Evolutionary conservation across 495 filamentous ascomycete genomes (phyloP).

Genomic region (Cercophora sp.): DNA sequence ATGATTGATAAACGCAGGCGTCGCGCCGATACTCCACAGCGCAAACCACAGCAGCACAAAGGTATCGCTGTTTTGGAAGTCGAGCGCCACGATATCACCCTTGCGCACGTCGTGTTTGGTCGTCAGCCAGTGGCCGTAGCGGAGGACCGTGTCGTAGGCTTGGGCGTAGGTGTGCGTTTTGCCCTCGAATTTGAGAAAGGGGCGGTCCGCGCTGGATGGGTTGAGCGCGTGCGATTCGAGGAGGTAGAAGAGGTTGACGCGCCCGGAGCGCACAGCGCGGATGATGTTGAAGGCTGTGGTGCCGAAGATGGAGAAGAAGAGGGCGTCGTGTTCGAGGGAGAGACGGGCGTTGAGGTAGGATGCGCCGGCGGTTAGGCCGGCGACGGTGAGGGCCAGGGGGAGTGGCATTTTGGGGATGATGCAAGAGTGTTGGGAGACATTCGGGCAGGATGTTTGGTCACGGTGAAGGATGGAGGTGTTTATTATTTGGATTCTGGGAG

Average conservation of each 20-base stretch:
- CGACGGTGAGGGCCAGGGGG: slow-evolving; percentile 51
- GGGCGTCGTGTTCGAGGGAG: slow-evolving; percentile 62
- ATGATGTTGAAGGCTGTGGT: slow-evolving; percentile 36
- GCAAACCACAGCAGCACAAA: slow-evolving; percentile 51
- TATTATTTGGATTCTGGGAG: too few species aligned
- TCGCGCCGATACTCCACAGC: slow-evolving; percentile 41
- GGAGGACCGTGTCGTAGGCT: slow-evolving; percentile 65
- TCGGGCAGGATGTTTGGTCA: too few species aligned
- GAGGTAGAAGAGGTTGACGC: slow-evolving; percentile 71
- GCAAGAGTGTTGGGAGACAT: too few species aligned
- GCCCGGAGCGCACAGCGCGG: slow-evolving; percentile 50
- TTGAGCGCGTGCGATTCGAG: slow-evolving; percentile 67
- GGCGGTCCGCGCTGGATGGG: slow-evolving; percentile 46
- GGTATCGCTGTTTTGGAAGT: slow-evolving; percentile 76
- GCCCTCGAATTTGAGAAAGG: slow-evolving; percentile 73
- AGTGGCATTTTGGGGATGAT: too few species aligned
- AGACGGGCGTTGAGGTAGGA: slow-evolving; percentile 80
- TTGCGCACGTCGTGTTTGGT: slow-evolving; percentile 58
- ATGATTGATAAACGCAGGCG: slow-evolving; percentile 55
- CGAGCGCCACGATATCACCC: slow-evolving; percentile 79
- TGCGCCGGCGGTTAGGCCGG: slow-evolving; percentile 60
- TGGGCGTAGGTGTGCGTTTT: slow-evolving; percentile 71
- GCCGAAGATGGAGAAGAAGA: slow-evolving; percentile 48
- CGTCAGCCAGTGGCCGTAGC: slow-evolving; percentile 80
- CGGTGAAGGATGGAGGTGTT: too few species aligned